Conservation (phyloP, 306 rosid species). For the Rosa persica region DNA sequence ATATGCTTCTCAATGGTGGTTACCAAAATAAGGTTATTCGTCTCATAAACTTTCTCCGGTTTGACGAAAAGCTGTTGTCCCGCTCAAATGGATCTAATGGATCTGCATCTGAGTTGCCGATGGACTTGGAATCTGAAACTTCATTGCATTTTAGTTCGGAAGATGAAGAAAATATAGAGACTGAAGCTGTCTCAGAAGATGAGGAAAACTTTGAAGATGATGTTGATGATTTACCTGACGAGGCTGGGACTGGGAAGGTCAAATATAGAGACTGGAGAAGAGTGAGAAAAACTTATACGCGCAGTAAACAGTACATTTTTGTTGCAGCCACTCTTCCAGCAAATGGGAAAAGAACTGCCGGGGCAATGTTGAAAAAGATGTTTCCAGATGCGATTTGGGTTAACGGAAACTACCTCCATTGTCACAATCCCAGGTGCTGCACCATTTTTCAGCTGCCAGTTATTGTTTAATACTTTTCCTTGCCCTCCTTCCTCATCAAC, state of each 20-base stretch:
- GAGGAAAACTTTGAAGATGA: conserved; percentile 42
- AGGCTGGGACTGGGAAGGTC: conserved; percentile 35
- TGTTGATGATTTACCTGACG: conserved; percentile 29
- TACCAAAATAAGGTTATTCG: conserved; percentile 92
- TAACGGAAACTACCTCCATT: conserved; percentile 85
- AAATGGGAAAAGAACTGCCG: conserved; percentile 96
- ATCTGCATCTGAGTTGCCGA: conserved; percentile 31
- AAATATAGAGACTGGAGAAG: conserved; percentile 72
- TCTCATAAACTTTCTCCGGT: conserved; percentile 77
- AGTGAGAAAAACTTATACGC: conserved; percentile 66
- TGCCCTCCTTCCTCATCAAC: conserved; percentile 18
- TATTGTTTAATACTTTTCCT: conserved; percentile 4
- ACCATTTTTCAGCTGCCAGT: conserved; percentile 10
- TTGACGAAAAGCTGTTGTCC: conserved; percentile 77
- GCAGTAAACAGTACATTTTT: conserved; percentile 90
- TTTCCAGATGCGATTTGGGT: conserved; percentile 89
- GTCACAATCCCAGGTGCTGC: conserved; percentile 88
- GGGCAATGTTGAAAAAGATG: conserved; percentile 70
- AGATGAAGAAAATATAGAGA: conserved; percentile 48
- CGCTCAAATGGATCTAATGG: conserved; percentile 38
- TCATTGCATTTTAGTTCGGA: conserved; percentile 39
- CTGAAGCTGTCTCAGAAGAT: conserved; percentile 48
- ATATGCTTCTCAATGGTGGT: conserved; percentile 94
- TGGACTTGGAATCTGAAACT: conserved; percentile 42
- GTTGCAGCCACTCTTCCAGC: conserved; percentile 97